phyloP scores from a whole-genome alignment of 2,329 filamentous ascomycete species.

The Botrytis tulipae region DNA sequence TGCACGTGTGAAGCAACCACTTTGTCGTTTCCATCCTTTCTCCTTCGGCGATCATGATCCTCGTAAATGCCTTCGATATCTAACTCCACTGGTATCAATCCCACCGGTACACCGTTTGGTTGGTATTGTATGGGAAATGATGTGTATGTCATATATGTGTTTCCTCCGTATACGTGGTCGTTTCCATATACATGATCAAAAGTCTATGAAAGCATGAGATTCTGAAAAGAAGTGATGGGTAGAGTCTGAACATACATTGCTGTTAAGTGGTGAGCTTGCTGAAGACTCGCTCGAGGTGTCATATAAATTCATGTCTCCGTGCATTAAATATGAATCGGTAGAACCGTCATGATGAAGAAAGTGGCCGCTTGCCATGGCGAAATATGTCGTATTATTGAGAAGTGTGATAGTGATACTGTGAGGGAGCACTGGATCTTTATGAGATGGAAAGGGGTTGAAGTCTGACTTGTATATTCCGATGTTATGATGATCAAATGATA shows the following conservation, averaged over 20 bases:
- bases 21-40: slow-evolving; percentile 36
- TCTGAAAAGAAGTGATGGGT: neutral
- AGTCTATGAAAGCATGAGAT: slow-evolving; percentile 22
- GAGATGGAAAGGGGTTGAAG: neutral
- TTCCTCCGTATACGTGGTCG: slow-evolving; percentile 33
- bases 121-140: slow-evolving; percentile 36
- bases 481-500: slow-evolving; percentile 6
- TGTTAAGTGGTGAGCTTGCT: slow-evolving; percentile 37
- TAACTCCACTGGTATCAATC: slow-evolving; percentile 38
- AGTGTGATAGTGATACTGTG: neutral
- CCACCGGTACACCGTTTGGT: slow-evolving; percentile 30
- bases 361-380: slow-evolving; percentile 32
- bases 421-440: neutral
- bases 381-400: neutral
- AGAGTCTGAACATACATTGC: slow-evolving; percentile 29
- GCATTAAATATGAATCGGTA: slow-evolving; percentile 29
- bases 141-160: slow-evolving; percentile 34
- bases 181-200: slow-evolving; percentile 26
- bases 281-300: slow-evolving; percentile 39
- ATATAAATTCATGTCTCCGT: slow-evolving; percentile 34
- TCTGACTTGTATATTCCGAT: neutral
- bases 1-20: slow-evolving; percentile 38
- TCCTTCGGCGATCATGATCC: slow-evolving; percentile 38
- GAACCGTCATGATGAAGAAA: slow-evolving; percentile 26
- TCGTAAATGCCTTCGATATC: slow-evolving; percentile 40